Evolutionary conservation across 116 monocot genomes (phyloP), one percentile per base, ranked within the genome.

Genomic region (Cymodocea nodosa): DNA sequence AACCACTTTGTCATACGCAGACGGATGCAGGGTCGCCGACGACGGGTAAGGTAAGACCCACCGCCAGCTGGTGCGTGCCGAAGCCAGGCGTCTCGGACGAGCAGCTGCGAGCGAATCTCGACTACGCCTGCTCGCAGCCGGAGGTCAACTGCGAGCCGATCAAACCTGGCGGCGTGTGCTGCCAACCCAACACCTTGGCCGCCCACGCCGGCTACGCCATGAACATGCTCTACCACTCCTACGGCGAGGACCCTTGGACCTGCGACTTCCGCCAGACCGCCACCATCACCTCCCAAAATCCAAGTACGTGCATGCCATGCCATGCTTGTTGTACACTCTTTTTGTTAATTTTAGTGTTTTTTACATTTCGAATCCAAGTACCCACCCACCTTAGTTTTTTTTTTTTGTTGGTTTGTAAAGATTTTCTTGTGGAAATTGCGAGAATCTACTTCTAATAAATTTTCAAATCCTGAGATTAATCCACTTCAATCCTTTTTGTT

Each of bases 171-270:
- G 76, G 71, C 15, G 65, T 70, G 18, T 87, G 87, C 76, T 83
- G 71, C 48, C 48, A 52, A 14, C 77, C 84, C 15, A 79, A 79
- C 65, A 88, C 76, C 0, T 50, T 79, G 39, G 51, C 59, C 4
- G 71, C 81, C 18, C 84, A 87, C 71, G 81, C 87, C 56, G 70
- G 71, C 9, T 81, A 71, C 64, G 81, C 84, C 57, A 81, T 81
- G 84, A 81, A 81, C 71, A 67, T 83, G 68, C 36, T 84, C 14
- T 81, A 74, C 76, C 81, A 81, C 78, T 52, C 54, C 10, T 57
- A 74, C 8, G 76, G 53, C 19, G 67, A 64, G 67, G 2, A 80
- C 44, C 62, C 86, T 2, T 75, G 70, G 82, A 64, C 70, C 59
- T 82, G 77, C 34, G 64, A 77, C 52, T 77, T 71, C 77, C 56